Conservation (phyloP, 495 filamentous ascomycete species). For the Neurospora sp. region DNA sequence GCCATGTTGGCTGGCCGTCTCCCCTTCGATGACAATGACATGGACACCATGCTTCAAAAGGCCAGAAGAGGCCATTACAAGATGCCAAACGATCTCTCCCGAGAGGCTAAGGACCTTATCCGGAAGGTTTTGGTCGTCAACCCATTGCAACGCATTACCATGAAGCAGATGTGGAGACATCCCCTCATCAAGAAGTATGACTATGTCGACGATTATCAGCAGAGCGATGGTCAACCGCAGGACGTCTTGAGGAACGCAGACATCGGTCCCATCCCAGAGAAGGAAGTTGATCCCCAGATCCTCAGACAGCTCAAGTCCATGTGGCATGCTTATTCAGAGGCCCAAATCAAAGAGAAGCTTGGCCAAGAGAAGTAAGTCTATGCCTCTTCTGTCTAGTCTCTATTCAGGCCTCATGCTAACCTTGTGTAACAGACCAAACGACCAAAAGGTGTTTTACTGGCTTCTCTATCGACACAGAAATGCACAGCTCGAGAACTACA, state of each 20-base stretch:
- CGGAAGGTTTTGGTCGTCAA: slow-evolving; percentile 59
- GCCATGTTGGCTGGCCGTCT: slow-evolving; percentile 68
- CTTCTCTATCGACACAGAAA: slow-evolving; percentile 71
- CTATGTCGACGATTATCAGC: slow-evolving; percentile 45
- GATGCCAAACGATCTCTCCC: slow-evolving; percentile 57
- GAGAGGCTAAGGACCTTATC: slow-evolving; percentile 72
- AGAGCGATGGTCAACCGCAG: slow-evolving; percentile 12
- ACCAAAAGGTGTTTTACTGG: slow-evolving; percentile 86
- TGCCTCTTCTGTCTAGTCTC: slow-evolving; percentile 2
- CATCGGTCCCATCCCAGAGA: slow-evolving; percentile 25
- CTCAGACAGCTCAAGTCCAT: slow-evolving; percentile 74
- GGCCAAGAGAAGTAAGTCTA: slow-evolving; percentile 51
- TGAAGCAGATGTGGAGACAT: slow-evolving; percentile 74
- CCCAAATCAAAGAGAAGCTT: slow-evolving; percentile 57
- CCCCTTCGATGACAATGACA: slow-evolving; percentile 63
- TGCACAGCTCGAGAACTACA: slow-evolving; percentile 74
- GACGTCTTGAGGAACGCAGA: slow-evolving; percentile 16
- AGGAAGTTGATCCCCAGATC: slow-evolving; percentile 65
- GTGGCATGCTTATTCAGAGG: slow-evolving; percentile 72
- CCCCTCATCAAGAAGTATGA: slow-evolving; percentile 75
- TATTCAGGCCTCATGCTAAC: slow-evolving; percentile 14
- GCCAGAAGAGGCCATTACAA: slow-evolving; percentile 62
- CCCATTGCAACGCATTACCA: slow-evolving; percentile 64
- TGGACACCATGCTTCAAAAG: slow-evolving; percentile 50
- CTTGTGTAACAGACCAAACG: slow-evolving; percentile 50